These are phyloP conservation scores for Spizellomyces punctatus DNA, from an alignment of 192 early-diverging fungal genomes.

Conservation along the genomic window DNA sequence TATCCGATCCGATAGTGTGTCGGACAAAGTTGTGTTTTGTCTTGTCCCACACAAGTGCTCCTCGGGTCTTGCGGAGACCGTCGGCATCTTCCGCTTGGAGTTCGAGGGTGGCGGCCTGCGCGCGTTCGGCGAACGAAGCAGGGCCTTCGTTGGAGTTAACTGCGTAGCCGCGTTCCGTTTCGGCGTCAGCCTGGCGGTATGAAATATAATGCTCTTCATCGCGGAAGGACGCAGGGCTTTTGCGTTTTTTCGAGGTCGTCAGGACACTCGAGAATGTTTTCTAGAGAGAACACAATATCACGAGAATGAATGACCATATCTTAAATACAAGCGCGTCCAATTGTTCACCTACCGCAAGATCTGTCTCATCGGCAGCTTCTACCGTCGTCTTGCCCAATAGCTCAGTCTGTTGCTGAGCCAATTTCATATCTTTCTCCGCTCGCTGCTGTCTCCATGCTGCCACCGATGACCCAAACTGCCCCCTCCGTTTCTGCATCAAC, in stretches of 20 bases:
- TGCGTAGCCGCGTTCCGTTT: constrained; percentile 86
- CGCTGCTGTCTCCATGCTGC: constrained; percentile 48
- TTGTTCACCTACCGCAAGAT: constrained; percentile 19
- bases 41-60: constrained; percentile 83
- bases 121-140: constrained; percentile 78
- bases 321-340: no score
- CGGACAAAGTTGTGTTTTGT: constrained; percentile 94
- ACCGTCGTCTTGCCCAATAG: constrained; percentile 31
- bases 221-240: constrained; percentile 47
- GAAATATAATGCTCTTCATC: constrained; percentile 91
- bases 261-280: neutral
- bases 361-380: constrained; percentile 17
- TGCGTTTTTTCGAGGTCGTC: constrained; percentile 21
- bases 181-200: constrained; percentile 79
- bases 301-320: neutral
- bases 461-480: constrained; percentile 47
- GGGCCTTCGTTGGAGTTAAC: constrained; percentile 31
- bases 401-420: constrained; percentile 32
- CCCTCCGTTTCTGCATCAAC: constrained; percentile 51
- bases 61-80: constrained; percentile 56
- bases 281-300: neutral
- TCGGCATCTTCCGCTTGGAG: constrained; percentile 82
- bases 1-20: constrained; percentile 84
- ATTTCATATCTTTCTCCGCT: constrained; percentile 42
- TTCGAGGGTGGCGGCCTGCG: constrained; percentile 72